Conservation (phyloP, 179 eudicot genomes). For the Camellia oleifera region DNA sequence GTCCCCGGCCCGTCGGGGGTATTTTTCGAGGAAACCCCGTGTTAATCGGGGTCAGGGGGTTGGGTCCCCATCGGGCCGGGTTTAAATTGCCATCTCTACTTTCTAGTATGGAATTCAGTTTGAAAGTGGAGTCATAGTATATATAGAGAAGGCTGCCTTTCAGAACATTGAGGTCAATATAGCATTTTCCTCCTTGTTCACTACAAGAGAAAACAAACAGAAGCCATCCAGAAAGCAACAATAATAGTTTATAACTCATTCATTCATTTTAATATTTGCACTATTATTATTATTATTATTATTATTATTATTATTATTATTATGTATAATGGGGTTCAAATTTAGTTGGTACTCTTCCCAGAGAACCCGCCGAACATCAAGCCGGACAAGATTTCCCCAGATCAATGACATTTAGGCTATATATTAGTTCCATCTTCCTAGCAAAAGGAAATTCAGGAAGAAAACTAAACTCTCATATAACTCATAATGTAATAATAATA, state of each 20-base stretch:
- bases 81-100: no score
- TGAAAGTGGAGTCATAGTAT: no score
- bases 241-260: background rate
- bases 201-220: background rate
- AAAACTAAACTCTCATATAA: slow-evolving; percentile 5
- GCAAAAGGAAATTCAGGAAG: background rate
- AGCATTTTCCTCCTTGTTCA: no score
- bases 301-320: no score
- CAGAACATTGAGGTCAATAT: background rate
- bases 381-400: background rate
- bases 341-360: background rate
- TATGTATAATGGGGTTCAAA: background rate
- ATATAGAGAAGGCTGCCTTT: no score
- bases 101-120: no score
- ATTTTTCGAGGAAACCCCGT: no score
- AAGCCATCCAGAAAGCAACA: background rate
- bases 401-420: no score
- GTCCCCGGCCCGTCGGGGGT: no score
- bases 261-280: background rate
- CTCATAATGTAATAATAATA: background rate
- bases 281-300: no score
- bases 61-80: no score
- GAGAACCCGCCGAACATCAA: background rate
- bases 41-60: no score
- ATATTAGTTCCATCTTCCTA: background rate